Evolutionary conservation across 352 stramenopile genomes (phyloP).

Genomic region (Albugo laibachii): DNA sequence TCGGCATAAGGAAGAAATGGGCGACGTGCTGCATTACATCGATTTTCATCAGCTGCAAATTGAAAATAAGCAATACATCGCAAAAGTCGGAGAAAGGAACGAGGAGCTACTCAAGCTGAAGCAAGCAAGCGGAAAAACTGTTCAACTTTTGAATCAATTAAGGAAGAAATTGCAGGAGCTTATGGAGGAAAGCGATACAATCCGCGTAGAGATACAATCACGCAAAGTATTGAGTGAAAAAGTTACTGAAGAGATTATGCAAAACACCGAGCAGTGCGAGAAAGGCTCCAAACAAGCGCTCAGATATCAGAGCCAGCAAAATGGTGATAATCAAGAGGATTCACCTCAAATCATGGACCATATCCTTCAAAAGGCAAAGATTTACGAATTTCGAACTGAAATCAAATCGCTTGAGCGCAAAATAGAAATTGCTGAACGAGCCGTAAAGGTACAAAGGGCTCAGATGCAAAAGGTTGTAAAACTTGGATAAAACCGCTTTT

Average conservation of each 20-base stretch:
- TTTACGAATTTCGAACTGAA: constrained; percentile 72
- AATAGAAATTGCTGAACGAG: constrained; percentile 82
- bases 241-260: constrained; percentile 50
- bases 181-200: constrained; percentile 59
- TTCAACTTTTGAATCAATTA: constrained; percentile 81
- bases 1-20: constrained; percentile 89
- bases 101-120: constrained; percentile 86
- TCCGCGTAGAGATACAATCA: constrained; percentile 60
- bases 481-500: not conserved
- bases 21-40: constrained; percentile 90
- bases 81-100: constrained; percentile 89
- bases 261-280: constrained; percentile 50
- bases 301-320: constrained; percentile 39
- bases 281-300: constrained; percentile 37
- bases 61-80: constrained; percentile 92
- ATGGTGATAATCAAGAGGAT: constrained; percentile 47
- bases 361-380: constrained; percentile 74
- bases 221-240: constrained; percentile 78
- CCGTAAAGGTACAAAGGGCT: constrained; percentile 19
- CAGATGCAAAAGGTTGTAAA: too few relatives aligned
- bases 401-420: constrained; percentile 87
- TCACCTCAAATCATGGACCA: constrained; percentile 84
- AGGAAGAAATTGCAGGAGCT: constrained; percentile 80
- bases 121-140: constrained; percentile 74
- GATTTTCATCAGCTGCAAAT: constrained; percentile 93